A percentile compares a stretch with the other conserved stretches of the same genome.
phyloP scores from a whole-genome alignment of 164 flowering plant species.

The Houttuynia cordata region DNA sequence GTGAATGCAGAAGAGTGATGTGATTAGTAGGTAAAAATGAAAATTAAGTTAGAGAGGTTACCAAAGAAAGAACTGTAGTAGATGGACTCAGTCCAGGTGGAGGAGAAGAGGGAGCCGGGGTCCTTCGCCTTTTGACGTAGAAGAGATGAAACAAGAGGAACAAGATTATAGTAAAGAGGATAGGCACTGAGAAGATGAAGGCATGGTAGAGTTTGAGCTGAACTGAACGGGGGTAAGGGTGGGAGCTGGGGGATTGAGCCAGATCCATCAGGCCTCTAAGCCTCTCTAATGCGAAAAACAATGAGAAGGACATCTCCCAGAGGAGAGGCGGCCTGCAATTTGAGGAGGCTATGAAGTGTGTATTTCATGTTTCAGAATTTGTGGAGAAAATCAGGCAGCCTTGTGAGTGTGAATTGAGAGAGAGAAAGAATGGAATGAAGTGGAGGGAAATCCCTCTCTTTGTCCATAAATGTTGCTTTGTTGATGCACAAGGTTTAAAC shows the following conservation, averaged over 20 bases:
- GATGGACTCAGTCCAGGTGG: conserved; percentile 18
- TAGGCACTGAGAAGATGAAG: conserved; percentile 52
- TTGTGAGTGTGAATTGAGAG: conserved; percentile 2
- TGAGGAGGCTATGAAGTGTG: neutral
- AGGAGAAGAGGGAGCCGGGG: conserved; percentile 24
- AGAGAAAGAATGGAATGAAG: conserved; percentile 1
- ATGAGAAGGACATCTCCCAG: neutral
- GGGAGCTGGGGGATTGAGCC: conserved; percentile 34
- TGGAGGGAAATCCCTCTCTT: neutral
- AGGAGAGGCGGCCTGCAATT: neutral
- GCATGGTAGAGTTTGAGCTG: conserved; percentile 48
- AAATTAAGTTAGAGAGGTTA: conserved; percentile 11
- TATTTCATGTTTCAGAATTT: conserved; percentile 11
- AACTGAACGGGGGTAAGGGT: conserved; percentile 48
- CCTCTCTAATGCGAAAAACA: neutral
- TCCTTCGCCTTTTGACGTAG: conserved; percentile 55
- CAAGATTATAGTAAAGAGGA: conserved; percentile 43
- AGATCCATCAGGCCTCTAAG: conserved; percentile 26
- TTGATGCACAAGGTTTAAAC: neutral
- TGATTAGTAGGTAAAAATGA: neutral
- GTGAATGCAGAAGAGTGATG: neutral
- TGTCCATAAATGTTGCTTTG: neutral
- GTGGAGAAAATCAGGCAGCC: conserved; percentile 7
- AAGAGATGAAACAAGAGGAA: conserved; percentile 47
- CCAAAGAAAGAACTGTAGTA: conserved; percentile 19